phyloP scores from a whole-genome alignment of 495 filamentous ascomycete genomes.

The Hypomontagnella monticulosa region DNA sequence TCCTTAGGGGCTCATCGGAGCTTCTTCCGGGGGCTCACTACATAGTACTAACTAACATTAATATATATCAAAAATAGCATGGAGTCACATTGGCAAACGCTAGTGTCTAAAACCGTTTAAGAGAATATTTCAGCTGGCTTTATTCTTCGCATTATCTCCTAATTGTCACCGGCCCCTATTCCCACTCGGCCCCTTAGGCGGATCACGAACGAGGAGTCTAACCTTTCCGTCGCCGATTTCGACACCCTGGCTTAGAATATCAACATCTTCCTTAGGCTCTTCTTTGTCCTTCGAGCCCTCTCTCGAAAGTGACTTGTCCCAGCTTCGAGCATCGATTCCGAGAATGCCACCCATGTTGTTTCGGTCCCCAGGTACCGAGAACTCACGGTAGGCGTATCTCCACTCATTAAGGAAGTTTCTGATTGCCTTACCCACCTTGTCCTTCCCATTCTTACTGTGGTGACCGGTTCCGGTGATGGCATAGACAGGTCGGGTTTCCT shows the following conservation, averaged over 20 bases:
- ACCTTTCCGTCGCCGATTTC: constrained; percentile 70
- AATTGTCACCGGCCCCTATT: constrained; percentile 49
- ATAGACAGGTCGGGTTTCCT: constrained; percentile 80
- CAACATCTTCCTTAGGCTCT: constrained; percentile 64
- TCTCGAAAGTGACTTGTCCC: constrained; percentile 73
- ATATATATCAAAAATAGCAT: no score
- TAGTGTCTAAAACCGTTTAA: constrained; percentile 13
- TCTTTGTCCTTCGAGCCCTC: constrained; percentile 60
- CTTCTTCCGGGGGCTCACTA: no score
- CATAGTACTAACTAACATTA: no score
- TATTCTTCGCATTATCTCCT: constrained; percentile 36
- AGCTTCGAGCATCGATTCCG: constrained; percentile 90
- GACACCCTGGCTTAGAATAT: constrained; percentile 67
- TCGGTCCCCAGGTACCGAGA: constrained; percentile 90
- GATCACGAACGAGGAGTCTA: constrained; percentile 65
- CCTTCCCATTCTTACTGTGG: constrained; percentile 97
- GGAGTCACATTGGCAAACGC: background rate
- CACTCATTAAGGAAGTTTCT: constrained; percentile 92
- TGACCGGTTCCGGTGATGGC: constrained; percentile 97
- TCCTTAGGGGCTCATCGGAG: no score
- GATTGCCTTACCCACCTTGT: constrained; percentile 96
- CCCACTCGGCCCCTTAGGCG: constrained; percentile 60
- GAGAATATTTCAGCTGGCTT: constrained; percentile 37
- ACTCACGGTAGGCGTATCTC: constrained; percentile 95
- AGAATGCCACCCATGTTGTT: constrained; percentile 93